phyloP scores from a whole-genome alignment of 2,329 filamentous ascomycete species.

The Exophiala spinifera region DNA sequence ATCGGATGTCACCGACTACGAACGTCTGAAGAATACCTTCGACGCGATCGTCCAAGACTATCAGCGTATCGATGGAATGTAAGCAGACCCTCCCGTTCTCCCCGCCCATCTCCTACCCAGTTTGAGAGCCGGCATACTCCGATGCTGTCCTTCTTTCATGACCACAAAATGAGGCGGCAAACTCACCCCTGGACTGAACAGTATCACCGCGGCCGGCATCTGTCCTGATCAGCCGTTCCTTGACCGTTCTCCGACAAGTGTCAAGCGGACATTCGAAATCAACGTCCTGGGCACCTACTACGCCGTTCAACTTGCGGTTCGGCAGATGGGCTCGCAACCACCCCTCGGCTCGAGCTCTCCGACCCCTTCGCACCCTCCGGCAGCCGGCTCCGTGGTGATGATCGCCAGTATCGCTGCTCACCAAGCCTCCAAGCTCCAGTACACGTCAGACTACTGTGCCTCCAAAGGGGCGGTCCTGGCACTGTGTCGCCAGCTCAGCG shows the following conservation, averaged over 20 bases:
- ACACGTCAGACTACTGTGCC: conserved; percentile 19
- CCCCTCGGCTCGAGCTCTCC: conserved; percentile 32
- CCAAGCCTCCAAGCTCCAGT: conserved; percentile 15
- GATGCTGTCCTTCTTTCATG: background rate
- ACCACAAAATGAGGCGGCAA: background rate
- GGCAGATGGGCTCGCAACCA: conserved; percentile 50
- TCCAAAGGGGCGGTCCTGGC: conserved; percentile 42
- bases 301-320: conserved; percentile 48
- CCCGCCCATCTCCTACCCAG: too few relatives aligned
- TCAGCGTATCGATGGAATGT: conserved; percentile 39
- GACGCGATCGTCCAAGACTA: conserved; percentile 39
- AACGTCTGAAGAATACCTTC: conserved; percentile 35
- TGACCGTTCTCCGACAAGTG: conserved; percentile 42
- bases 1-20: conserved; percentile 33
- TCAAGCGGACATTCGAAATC: conserved; percentile 41
- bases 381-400: conserved; percentile 20
- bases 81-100: background rate
- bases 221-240: conserved; percentile 46
- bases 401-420: conserved; percentile 22
- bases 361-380: conserved; percentile 28
- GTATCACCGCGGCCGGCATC: conserved; percentile 38
- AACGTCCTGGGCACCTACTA: conserved; percentile 47
- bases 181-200: background rate
- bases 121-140: too few relatives aligned
- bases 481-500: conserved; percentile 39